Evolutionary conservation across 2,329 filamentous ascomycete genomes (phyloP), one percentile per base, ranked within the genome.

Genomic region (Curvularia sp.): DNA sequence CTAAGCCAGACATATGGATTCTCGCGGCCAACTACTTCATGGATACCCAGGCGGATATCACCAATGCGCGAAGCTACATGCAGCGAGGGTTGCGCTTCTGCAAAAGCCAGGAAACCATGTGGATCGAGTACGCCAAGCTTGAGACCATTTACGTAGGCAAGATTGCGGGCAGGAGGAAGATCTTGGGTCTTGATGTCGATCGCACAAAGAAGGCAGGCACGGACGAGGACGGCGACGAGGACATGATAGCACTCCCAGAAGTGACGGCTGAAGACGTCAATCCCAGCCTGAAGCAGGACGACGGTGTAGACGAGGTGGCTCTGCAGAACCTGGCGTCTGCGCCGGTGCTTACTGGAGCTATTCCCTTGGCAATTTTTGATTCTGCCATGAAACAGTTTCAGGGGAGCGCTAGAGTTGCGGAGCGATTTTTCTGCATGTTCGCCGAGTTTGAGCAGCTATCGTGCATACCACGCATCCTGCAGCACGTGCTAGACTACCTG

Each of bases 61-160:
- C 88, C 24, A 88, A 89, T 44, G 93, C 94, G 2, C 82, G 95
- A 61, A 89, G 87, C 48, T 91, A 95, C 83, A 84, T 99, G 93
- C 86, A 96, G 83, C 85, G 94, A 61, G 95, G 93, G 0, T 85
- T 96, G 72, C 84, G 95, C 42, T 98, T 99, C 77, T 97, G 93
- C 80, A 92, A 89, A 51, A 86, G 82, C 49, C 89, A 90, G 47
- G 86, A 83, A 63, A 82, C 83, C 18, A 77, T 99, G 51, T 99
- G 94, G 93, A 75, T 96, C 33, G 92, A 97, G 78, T 98, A 97
- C 74, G 90, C 91, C 8, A 89, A 91, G 72, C 84, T 94, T 71
- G 95, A 99, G 82, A 92, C 97, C 87, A 89, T 95, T 62, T 98
- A 96, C 83, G 83, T 98, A 55, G 87, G 86, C 51, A 93, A 91